Evolutionary conservation across 768 basidiomycete species (phyloP), one percentile per base, ranked within the genome.

Genomic region (Guyanaporus albipodus): DNA sequence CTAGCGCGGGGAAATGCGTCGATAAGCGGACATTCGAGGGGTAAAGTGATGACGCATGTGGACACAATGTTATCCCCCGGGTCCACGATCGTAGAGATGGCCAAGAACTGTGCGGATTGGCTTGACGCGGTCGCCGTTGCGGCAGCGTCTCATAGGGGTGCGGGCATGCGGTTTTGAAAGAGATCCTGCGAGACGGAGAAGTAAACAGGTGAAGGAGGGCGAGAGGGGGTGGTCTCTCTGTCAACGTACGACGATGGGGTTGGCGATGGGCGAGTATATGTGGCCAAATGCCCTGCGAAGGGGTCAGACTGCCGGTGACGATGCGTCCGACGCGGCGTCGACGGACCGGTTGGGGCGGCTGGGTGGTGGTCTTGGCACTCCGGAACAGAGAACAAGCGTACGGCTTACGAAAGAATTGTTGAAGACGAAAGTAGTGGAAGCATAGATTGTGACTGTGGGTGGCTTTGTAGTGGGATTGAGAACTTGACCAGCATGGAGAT

Each of bases 11-110:
- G 9, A 12, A 18, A 42, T 10, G 6, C 4, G 18, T 18, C 40
- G 10, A 40, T 33, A 40, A 31, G 14, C 6, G n/a, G 18, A 36
- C 1, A 4, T 6, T 36, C 6, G 8, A 24, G 29, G 22, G 3
- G 8, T 19, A 5, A 7, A n/a, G 24, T 10, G 14, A 12, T 12
- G 7, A 66, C 71, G 53, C 40, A 78, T 78, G 77, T 76, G 2
- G 78, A 72, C 4, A 86, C 73, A 42, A 87, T 80, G 50, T 87
- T 86, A 56, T 86, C 84, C 1, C 84, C 83, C 1, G 67, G 42
- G 15, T 63, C 53, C 2, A 78, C 76, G 15, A 84, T 66, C 3
- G 75, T 71, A 0, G 73, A 67, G 38, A 85, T 70, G 0, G 80
- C 74, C 66, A 84, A 67, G 58, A 81, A 78, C 48, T 83, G 80